A percentile compares a stretch with the other conserved stretches of the same genome.
Evolutionary conservation across 116 monocot species (phyloP).

Genomic region (Iris pallida): DNA sequence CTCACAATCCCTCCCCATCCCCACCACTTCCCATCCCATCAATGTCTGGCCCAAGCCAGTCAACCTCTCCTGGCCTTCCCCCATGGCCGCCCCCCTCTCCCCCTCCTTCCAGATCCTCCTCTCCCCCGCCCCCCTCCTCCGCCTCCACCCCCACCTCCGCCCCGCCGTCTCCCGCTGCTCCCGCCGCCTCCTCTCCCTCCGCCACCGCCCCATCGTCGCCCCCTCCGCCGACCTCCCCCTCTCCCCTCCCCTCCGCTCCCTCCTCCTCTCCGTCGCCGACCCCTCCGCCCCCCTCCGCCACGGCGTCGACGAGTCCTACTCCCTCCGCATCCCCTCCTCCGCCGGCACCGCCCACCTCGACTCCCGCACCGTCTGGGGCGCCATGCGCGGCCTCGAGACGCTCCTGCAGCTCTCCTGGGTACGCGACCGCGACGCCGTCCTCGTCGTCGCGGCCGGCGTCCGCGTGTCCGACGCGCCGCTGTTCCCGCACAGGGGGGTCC

Average conservation of each 20-base stretch:
- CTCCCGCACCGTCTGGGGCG: slow-evolving; percentile 65
- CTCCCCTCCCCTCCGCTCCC: background rate
- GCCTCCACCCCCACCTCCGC: background rate
- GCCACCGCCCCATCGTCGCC: background rate
- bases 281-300: background rate
- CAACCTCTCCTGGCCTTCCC: background rate
- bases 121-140: background rate
- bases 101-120: slow-evolving; percentile 1
- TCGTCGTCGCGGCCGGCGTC: slow-evolving; percentile 13
- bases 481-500: slow-evolving; percentile 32
- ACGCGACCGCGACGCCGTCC: slow-evolving; percentile 11
- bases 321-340: slow-evolving; percentile 23
- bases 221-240: background rate
- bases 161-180: background rate
- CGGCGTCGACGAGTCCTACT: slow-evolving; percentile 48
- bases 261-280: background rate
- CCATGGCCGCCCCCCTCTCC: background rate
- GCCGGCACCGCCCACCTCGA: slow-evolving; percentile 25
- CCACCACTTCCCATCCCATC: background rate
- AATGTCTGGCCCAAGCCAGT: slow-evolving; percentile 1
- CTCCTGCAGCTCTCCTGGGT: slow-evolving; percentile 72
- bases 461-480: slow-evolving; percentile 27
- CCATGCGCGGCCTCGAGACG: slow-evolving; percentile 78
- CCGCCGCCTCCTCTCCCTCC: background rate
- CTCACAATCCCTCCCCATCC: background rate